These are phyloP conservation scores for Alternaria brassicae DNA, from an alignment of 2,329 filamentous ascomycete genomes.

Conservation along the genomic window DNA sequence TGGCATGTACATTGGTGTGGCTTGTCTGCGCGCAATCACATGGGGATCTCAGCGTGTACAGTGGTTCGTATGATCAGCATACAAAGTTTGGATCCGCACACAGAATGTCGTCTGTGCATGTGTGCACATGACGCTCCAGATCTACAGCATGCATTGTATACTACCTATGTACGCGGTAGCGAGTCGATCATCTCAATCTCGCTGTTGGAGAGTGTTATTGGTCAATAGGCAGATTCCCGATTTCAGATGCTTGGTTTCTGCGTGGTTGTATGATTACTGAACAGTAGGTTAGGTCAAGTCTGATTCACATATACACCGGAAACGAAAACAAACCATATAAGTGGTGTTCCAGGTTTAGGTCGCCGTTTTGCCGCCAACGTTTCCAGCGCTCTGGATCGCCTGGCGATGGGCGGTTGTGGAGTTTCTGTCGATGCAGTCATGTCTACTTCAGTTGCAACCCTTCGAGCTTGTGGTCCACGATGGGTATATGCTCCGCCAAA, in stretches of 20 bases:
- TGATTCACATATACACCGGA: neutral
- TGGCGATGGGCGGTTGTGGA: neutral
- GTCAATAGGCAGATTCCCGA: neutral
- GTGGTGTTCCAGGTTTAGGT: neutral
- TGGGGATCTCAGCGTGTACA: neutral
- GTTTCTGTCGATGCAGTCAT: neutral
- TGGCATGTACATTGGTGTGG: neutral
- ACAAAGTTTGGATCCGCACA: neutral
- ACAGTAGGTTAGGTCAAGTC: neutral
- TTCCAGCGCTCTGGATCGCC: neutral
- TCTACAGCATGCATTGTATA: neutral
- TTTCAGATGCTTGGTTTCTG: neutral
- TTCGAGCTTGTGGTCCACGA: slow-evolving; percentile 74
- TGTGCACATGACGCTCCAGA: neutral
- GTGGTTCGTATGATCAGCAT: neutral
- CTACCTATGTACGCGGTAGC: neutral
- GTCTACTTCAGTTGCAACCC: slow-evolving; percentile 50
- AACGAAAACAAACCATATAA: neutral
- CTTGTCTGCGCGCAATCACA: neutral
- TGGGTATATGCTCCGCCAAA: slow-evolving; percentile 63
- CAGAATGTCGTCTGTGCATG: neutral
- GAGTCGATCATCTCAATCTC: neutral
- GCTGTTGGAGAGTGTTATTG: neutral
- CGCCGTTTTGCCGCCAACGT: neutral
- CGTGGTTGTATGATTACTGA: neutral